Base-by-base conservation (phyloP, 2,329 filamentous ascomycete genomes). In the Pseudocercospora fijiensis region DNA sequence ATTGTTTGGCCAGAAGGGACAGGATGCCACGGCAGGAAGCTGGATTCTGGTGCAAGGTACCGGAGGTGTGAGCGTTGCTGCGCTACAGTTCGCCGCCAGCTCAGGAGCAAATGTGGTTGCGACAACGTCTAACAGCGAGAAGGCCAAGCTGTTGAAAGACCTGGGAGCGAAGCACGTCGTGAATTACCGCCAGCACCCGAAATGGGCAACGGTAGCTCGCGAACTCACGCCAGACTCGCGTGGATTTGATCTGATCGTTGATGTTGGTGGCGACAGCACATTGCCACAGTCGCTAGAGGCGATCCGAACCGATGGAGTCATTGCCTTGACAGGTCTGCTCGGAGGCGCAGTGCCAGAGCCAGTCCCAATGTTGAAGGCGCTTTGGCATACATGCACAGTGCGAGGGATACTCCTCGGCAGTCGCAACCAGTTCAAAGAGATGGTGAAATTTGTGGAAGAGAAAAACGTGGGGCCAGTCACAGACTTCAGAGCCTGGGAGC, bases 31-130 rank as follows among this genome's bases (percentile, higher is more conserved):
- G 60, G 51, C 68, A n/a, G 76, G 74, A 0, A 67, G 75, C 26
- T 76, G 71, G 37, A 85, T 89, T 3, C 80, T 90, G 41, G 85
- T 85, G 1, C 85, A 89, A 75, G 87, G 87, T 10, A 89, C 86
- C 0, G 87, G 87, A 22, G 87, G 87, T 58, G 87, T 90, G 8
- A 85, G 82, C 67, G 80, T 89, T 64, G 87, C 87, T 59, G 87
- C 82, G 3, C 73, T 89, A 27, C 87, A 82, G 73, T 80, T 81
- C 63, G 79, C 79, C n/a, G 75, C 78, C 47, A 81, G 82, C 0
- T 78, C 78, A 0, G 84, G 83, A 13, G 84, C 83, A 0, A 78
- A 72, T 4, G 83, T 86, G 41, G 83, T 86, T 52, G 82, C 84
- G 0, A 86, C 83, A 0, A 85, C 83, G 0, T 83, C 80, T 1